A percentile compares a stretch with the other conserved stretches of the same genome.
Conservation (phyloP, 805 yeast genomes). For the Pichia deserticola region DNA sequence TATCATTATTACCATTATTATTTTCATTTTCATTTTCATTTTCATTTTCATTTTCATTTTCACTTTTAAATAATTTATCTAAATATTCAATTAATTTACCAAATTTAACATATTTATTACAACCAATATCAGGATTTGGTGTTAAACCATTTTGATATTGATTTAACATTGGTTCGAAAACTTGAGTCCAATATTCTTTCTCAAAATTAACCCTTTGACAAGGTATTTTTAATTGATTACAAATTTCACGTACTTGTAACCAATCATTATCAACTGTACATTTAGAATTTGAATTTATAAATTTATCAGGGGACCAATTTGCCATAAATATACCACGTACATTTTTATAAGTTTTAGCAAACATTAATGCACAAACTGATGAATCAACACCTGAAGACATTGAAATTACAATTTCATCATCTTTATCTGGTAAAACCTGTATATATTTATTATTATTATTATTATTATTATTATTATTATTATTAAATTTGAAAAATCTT, state of each 20-base stretch:
- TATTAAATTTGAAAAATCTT: conserved; percentile 6
- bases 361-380: conserved; percentile 64
- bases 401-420: conserved; percentile 70
- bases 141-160: conserved; percentile 67
- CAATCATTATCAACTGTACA: conserved; percentile 80
- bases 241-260: conserved; percentile 69
- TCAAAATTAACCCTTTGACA: conserved; percentile 79
- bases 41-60: too few relatives aligned
- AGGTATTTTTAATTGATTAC: conserved; percentile 53
- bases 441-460: conserved; percentile 10
- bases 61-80: background rate
- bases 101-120: conserved; percentile 81
- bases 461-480: conserved; percentile 1
- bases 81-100: conserved; percentile 64
- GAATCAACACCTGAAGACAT: conserved; percentile 98
- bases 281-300: conserved; percentile 24
- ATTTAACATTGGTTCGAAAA: conserved; percentile 85
- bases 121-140: conserved; percentile 91
- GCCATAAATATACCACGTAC: conserved; percentile 88
- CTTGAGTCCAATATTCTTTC: conserved; percentile 86
- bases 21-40: too few relatives aligned
- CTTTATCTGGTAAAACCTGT: conserved; percentile 39
- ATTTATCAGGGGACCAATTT: conserved; percentile 57
- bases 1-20: conserved; percentile 7
- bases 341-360: conserved; percentile 44